A percentile compares a stretch with the other conserved stretches of the same genome.
phyloP scores from a whole-genome alignment of 768 basidiomycete species.

The Tephrocybe sp. region DNA sequence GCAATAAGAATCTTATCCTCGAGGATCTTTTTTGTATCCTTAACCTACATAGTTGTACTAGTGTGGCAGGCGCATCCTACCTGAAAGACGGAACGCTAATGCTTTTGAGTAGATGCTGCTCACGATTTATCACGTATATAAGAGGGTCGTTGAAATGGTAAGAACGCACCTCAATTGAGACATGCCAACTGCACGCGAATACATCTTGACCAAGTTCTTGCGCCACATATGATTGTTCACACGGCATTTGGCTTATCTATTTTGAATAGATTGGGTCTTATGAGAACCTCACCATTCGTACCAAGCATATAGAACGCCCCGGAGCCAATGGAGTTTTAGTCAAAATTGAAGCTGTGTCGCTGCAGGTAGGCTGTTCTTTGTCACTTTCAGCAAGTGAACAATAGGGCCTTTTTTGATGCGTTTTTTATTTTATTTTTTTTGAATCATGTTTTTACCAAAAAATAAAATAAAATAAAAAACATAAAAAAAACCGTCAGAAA shows the following conservation, averaged over 20 bases:
- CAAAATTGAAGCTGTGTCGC: slow-evolving; percentile 55
- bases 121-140: too few species aligned
- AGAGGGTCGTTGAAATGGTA: too few species aligned
- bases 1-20: neutral
- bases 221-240: neutral
- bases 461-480: too few species aligned
- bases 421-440: too few species aligned
- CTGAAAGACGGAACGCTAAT: too few species aligned
- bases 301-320: slow-evolving; percentile 27
- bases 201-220: slow-evolving; percentile 13
- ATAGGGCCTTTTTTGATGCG: slow-evolving; percentile 49
- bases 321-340: slow-evolving; percentile 52
- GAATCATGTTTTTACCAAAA: too few species aligned
- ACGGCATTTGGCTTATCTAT: neutral
- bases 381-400: slow-evolving; percentile 27
- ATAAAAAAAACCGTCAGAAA: too few species aligned
- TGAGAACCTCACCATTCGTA: slow-evolving; percentile 24
- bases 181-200: slow-evolving; percentile 18
- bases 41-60: too few species aligned
- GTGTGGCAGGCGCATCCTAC: too few species aligned
- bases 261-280: slow-evolving; percentile 17
- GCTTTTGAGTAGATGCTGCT: too few species aligned
- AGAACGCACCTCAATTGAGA: too few species aligned
- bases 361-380: slow-evolving; percentile 35
- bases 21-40: neutral